Evolutionary conservation across 176 grass and related monocot species (phyloP).

Genomic region (Bothriochloa decipiens): DNA sequence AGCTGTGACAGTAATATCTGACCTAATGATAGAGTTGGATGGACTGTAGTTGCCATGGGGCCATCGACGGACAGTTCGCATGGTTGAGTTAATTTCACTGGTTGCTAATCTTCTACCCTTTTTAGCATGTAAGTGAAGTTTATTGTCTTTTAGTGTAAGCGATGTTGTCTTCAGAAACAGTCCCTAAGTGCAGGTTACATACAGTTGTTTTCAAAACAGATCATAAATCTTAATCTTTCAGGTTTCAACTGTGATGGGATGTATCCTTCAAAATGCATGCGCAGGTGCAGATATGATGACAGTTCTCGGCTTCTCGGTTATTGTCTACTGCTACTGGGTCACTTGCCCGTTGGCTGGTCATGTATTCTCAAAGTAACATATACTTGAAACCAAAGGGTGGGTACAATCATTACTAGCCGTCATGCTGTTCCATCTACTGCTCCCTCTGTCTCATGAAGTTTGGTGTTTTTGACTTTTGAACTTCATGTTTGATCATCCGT

Average conservation of each 20-base stretch:
- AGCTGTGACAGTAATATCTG: constrained; percentile 44
- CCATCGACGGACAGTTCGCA: neutral
- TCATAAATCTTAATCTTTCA: neutral
- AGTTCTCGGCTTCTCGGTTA: constrained; percentile 7
- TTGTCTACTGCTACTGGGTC: constrained; percentile 1
- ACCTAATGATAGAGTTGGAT: constrained; percentile 34
- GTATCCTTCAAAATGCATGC: neutral
- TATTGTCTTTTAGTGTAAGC: constrained; percentile 3
- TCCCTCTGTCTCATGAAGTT: no score
- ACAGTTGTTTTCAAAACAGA: neutral
- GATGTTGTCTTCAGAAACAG: neutral
- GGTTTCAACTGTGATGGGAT: neutral
- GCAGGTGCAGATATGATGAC: neutral
- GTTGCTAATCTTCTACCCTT: constrained; percentile 7
- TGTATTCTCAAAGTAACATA: constrained; percentile 37
- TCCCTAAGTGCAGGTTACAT: neutral
- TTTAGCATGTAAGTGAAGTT: neutral
- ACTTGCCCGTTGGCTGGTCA: constrained; percentile 35
- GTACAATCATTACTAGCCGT: constrained; percentile 38
- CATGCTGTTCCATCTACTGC: constrained; percentile 20
- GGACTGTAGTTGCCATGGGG: neutral
- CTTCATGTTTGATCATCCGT: no score
- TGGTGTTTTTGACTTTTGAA: no score
- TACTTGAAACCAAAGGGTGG: constrained; percentile 38
- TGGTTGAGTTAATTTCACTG: neutral